A percentile compares a stretch with the other conserved stretches of the same genome.
phyloP scores from a whole-genome alignment of 352 stramenopile species.

The Discostella stelligera region DNA sequence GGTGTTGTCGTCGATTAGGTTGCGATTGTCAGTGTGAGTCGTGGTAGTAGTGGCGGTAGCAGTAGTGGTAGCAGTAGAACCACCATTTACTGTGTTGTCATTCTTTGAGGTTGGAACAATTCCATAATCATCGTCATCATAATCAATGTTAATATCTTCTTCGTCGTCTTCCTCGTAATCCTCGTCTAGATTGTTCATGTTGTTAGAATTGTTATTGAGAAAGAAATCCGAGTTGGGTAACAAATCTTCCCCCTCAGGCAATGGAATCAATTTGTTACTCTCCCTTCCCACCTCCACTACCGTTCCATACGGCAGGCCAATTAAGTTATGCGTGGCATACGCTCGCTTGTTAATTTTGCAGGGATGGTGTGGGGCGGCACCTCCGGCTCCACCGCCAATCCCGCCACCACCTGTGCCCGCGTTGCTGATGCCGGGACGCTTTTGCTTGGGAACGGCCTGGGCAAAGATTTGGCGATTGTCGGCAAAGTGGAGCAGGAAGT shows the following conservation, averaged over 20 bases:
- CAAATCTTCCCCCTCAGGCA: slow-evolving; percentile 6
- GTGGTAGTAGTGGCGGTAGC: neutral
- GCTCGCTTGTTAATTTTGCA: slow-evolving; percentile 76
- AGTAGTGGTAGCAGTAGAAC: neutral
- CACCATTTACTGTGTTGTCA: slow-evolving; percentile 13
- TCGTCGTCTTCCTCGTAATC: neutral
- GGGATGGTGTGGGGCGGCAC: slow-evolving; percentile 30
- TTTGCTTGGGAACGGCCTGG: slow-evolving; percentile 46
- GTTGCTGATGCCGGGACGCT: neutral
- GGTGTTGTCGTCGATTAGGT: slow-evolving; percentile 77
- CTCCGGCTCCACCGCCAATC: neutral
- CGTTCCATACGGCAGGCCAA: slow-evolving; percentile 71
- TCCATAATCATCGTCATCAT: slow-evolving; percentile 23
- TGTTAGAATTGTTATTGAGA: slow-evolving; percentile 15
- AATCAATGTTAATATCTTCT: neutral
- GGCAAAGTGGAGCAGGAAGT: slow-evolving; percentile 67
- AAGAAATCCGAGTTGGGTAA: slow-evolving; percentile 12
- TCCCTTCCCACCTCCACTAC: slow-evolving; percentile 70
- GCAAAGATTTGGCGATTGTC: slow-evolving; percentile 73
- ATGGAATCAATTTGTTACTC: slow-evolving; percentile 47
- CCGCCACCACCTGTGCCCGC: neutral
- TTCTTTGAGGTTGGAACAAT: slow-evolving; percentile 12
- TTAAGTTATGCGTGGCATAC: slow-evolving; percentile 64
- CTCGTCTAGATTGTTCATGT: neutral
- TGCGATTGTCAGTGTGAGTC: slow-evolving; percentile 68